These are phyloP conservation scores for Fusarium veterinarium DNA, from an alignment of 2,329 filamentous ascomycete genomes.

Conservation along the genomic window DNA sequence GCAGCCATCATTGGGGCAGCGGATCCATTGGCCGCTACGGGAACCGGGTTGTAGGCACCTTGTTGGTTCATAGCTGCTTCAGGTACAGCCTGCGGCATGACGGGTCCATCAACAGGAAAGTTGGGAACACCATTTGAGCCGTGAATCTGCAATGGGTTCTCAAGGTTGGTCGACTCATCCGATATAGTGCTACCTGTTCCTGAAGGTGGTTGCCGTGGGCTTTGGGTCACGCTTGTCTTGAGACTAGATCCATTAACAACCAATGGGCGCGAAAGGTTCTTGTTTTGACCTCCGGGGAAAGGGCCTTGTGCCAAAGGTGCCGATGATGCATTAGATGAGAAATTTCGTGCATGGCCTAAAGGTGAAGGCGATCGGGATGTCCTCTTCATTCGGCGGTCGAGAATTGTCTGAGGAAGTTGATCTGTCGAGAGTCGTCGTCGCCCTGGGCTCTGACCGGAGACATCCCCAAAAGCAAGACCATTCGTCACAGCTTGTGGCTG, in stretches of 20 bases:
- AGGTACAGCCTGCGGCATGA: slow-evolving; percentile 8
- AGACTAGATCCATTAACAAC: slow-evolving; percentile 64
- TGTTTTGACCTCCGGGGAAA: slow-evolving; percentile 52
- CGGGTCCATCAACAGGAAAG: slow-evolving; percentile 27
- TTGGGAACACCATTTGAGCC: slow-evolving; percentile 19
- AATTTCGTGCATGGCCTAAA: slow-evolving; percentile 60
- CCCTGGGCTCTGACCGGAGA: slow-evolving; percentile 53
- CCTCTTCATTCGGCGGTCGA: slow-evolving; percentile 64
- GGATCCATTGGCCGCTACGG: slow-evolving; percentile 53
- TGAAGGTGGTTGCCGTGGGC: slow-evolving; percentile 32
- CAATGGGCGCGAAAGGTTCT: slow-evolving; percentile 57
- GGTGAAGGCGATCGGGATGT: slow-evolving; percentile 68
- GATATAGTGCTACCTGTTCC: slow-evolving; percentile 29
- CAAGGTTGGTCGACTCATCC: slow-evolving; percentile 42
- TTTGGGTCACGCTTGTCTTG: slow-evolving; percentile 49
- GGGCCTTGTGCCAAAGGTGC: slow-evolving; percentile 54
- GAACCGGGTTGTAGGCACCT: slow-evolving; percentile 41
- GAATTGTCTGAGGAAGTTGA: slow-evolving; percentile 63
- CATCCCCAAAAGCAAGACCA: slow-evolving; percentile 61
- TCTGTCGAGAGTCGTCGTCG: slow-evolving; percentile 64
- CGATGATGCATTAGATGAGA: slow-evolving; percentile 55
- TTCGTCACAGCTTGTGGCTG: slow-evolving; percentile 47
- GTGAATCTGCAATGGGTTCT: slow-evolving; percentile 47
- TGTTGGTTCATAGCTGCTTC: slow-evolving; percentile 34
- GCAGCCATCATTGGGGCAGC: slow-evolving; percentile 39